Evolutionary conservation across 495 filamentous ascomycete species (phyloP).

Genomic region (Xylaria palmicola): DNA sequence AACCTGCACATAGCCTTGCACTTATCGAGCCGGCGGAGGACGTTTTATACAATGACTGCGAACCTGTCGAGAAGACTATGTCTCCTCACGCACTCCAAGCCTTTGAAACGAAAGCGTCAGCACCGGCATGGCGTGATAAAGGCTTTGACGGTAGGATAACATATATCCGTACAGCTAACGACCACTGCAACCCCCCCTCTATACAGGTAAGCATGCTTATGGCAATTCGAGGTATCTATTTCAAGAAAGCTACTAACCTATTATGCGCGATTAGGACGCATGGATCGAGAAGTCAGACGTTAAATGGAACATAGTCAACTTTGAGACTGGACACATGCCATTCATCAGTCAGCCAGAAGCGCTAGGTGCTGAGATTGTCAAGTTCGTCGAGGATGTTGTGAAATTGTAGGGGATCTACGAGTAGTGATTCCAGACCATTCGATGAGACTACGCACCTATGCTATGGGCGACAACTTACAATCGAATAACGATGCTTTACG

Average conservation of each 20-base stretch:
- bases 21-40: slow-evolving; percentile 10
- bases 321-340: slow-evolving; percentile 10
- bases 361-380: neutral
- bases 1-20: neutral
- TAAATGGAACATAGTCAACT: slow-evolving; percentile 6
- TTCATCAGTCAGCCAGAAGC: slow-evolving; percentile 9
- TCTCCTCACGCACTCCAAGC: neutral
- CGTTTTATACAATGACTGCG: slow-evolving; percentile 7
- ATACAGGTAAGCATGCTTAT: neutral
- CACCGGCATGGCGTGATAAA: slow-evolving; percentile 10
- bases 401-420: neutral
- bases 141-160: slow-evolving; percentile 2
- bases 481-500: too few species aligned
- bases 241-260: neutral
- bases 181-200: neutral
- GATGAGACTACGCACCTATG: too few species aligned
- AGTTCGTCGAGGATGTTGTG: neutral
- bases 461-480: too few species aligned
- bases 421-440: neutral
- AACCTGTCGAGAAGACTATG: neutral
- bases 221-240: neutral
- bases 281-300: slow-evolving; percentile 13
- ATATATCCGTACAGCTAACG: neutral
- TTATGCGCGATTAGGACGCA: neutral
- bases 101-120: slow-evolving; percentile 7